These are phyloP conservation scores for Aspergillus mulundensis DNA, from an alignment of 495 filamentous ascomycete genomes.

Conservation along the genomic window DNA sequence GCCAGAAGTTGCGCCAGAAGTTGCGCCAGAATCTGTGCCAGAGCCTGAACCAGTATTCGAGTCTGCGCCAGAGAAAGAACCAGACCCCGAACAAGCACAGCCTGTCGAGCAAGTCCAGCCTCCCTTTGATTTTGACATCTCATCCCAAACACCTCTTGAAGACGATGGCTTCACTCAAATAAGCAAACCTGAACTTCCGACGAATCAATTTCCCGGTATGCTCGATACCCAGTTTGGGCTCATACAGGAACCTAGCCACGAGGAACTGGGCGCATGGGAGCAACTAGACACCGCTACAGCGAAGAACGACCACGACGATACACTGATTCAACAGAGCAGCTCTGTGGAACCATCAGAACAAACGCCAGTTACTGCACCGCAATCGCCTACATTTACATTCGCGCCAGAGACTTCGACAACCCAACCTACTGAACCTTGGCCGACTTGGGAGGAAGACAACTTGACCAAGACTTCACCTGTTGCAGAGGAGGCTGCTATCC, in stretches of 20 bases:
- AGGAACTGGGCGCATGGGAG: slow-evolving; percentile 17
- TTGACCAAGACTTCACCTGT: not conserved
- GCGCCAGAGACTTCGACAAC: slow-evolving; percentile 9
- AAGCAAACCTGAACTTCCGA: slow-evolving; percentile 14
- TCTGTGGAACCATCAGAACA: slow-evolving; percentile 16
- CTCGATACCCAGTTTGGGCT: slow-evolving; percentile 19
- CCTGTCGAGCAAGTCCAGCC: slow-evolving; percentile 22
- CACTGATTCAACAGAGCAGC: slow-evolving; percentile 15
- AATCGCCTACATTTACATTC: slow-evolving; percentile 26
- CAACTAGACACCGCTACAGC: slow-evolving; percentile 7
- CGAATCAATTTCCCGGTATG: slow-evolving; percentile 19
- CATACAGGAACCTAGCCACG: slow-evolving; percentile 12
- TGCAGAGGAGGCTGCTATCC: not conserved
- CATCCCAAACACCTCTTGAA: slow-evolving; percentile 17
- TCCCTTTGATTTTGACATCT: slow-evolving; percentile 18
- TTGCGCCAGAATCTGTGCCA: slow-evolving; percentile 1
- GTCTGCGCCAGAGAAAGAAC: slow-evolving; percentile 10
- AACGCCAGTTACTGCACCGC: slow-evolving; percentile 23
- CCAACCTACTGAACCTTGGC: not conserved
- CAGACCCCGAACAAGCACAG: slow-evolving; percentile 19
- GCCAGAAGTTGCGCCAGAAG: slow-evolving; percentile 1
- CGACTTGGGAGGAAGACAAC: slow-evolving; percentile 8
- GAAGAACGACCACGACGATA: slow-evolving; percentile 10
- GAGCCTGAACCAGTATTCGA: slow-evolving; percentile 17
- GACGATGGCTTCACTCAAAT: slow-evolving; percentile 19